A percentile compares a stretch with the other conserved stretches of the same genome.
phyloP scores from a whole-genome alignment of 1,284 basidiomycete genomes.

The Hemileccinum hortonii region DNA sequence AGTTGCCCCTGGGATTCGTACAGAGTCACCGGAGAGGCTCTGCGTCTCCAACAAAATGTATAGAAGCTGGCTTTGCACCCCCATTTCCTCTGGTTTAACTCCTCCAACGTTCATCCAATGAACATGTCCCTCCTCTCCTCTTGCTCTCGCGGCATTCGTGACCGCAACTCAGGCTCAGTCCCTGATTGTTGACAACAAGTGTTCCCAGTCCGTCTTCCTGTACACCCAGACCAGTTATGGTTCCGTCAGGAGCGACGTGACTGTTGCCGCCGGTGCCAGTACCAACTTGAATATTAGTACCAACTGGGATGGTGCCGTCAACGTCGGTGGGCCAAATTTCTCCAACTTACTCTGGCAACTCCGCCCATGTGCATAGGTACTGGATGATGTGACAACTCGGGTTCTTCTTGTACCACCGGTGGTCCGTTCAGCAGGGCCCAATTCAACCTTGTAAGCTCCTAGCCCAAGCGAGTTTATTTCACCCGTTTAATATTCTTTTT shows the following conservation, averaged over 20 bases:
- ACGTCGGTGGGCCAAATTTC: conserved; percentile 26
- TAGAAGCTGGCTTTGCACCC: conserved; percentile 10
- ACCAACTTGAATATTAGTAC: conserved; percentile 34
- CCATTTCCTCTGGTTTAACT: neutral
- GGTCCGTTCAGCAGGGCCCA: conserved; percentile 28
- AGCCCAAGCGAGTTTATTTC: neutral
- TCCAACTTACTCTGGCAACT: neutral
- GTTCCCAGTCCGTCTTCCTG: conserved; percentile 31
- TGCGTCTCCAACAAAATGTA: conserved; percentile 1
- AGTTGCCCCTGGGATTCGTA: too few relatives aligned
- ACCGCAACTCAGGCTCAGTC: conserved; percentile 29
- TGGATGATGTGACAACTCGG: conserved; percentile 29
- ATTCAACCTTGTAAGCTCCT: conserved; percentile 24
- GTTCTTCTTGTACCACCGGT: conserved; percentile 31
- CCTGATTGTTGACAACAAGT: conserved; percentile 31
- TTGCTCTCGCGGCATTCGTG: conserved; percentile 22
- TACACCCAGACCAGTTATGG: conserved; percentile 32
- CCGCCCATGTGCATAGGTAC: conserved; percentile 25
- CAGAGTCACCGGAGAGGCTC: conserved; percentile 1
- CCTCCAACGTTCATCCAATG: neutral
- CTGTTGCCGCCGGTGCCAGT: conserved; percentile 20
- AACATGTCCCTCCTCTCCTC: conserved; percentile 22
- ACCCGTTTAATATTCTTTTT: neutral
- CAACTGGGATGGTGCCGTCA: conserved; percentile 36
- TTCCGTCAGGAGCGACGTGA: conserved; percentile 27